Conservation (phyloP, 805 yeast species). For the Pichia rugopelliculosa region DNA sequence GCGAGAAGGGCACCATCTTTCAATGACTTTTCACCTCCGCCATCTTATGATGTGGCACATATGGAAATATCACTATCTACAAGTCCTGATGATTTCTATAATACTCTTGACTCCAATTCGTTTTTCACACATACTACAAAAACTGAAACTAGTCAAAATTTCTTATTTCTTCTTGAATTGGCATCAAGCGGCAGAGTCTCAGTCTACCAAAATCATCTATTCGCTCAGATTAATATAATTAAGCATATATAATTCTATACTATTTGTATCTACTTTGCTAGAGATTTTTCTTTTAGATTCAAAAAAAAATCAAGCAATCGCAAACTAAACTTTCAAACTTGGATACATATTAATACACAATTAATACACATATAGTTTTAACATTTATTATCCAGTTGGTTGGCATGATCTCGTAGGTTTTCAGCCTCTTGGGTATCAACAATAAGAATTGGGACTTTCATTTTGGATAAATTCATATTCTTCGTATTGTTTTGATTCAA, state of each 20-base stretch:
- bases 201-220: neutral
- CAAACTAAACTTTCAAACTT: neutral
- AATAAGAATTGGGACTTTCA: constrained; percentile 22
- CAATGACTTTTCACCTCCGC: neutral
- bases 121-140: neutral
- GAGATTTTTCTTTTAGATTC: neutral
- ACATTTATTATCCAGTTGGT: neutral
- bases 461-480: neutral
- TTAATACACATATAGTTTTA: neutral
- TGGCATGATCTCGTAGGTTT: constrained; percentile 14
- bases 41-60: neutral
- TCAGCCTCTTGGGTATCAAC: constrained; percentile 26
- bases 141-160: neutral
- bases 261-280: neutral
- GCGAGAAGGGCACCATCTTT: neutral
- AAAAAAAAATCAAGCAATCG: neutral
- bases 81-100: neutral
- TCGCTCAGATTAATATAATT: neutral
- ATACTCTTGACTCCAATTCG: neutral
- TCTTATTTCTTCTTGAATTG: neutral
- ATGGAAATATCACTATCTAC: neutral
- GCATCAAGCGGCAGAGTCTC: neutral
- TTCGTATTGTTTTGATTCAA: too few relatives aligned
- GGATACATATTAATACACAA: neutral
- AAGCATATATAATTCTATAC: neutral